These are phyloP conservation scores for Micromonas commoda DNA, from an alignment of 139 green algal species.

Conservation along the genomic window DNA sequence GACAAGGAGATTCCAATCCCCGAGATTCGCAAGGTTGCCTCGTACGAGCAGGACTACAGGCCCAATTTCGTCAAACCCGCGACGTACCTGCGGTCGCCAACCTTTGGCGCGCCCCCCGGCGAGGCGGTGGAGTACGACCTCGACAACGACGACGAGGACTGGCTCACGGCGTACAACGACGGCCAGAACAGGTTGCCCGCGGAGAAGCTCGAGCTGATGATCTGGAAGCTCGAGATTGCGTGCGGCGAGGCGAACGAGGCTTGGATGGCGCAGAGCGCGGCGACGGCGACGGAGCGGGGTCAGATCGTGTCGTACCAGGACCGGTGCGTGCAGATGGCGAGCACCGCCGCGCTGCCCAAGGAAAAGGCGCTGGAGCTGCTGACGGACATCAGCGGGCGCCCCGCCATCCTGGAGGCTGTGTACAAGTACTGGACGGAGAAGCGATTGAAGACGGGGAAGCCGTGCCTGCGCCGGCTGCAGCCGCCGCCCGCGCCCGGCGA, in stretches of 20 bases:
- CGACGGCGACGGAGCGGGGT: constrained; percentile 20
- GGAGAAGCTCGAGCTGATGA: constrained; percentile 65
- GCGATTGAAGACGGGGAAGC: constrained; percentile 61
- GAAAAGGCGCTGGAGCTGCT: constrained; percentile 17
- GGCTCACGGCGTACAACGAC: constrained; percentile 77
- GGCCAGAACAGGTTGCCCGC: constrained; percentile 33
- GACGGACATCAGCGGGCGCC: background rate
- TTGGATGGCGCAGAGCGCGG: constrained; percentile 31
- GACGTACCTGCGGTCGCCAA: constrained; percentile 41
- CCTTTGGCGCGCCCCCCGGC: background rate
- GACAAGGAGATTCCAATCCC: constrained; percentile 46
- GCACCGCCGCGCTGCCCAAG: background rate
- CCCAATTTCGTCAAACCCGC: constrained; percentile 33
- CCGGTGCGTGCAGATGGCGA: background rate
- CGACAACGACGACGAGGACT: constrained; percentile 84
- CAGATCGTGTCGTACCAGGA: constrained; percentile 32
- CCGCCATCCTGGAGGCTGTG: constrained; percentile 46
- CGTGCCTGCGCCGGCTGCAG: constrained; percentile 70
- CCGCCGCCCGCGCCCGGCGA: constrained; percentile 70
- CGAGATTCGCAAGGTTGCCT: constrained; percentile 30
- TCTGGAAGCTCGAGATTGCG: constrained; percentile 69
- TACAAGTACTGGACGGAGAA: constrained; percentile 89
- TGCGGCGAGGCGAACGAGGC: constrained; percentile 62
- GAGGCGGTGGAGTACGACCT: constrained; percentile 86
- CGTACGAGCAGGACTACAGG: constrained; percentile 47